Percentiles rank a stretch among this genome's conserved stretches.
Evolutionary conservation across 192 early-diverging fungal genomes (phyloP).

Genomic region (Coemansia sp.): DNA sequence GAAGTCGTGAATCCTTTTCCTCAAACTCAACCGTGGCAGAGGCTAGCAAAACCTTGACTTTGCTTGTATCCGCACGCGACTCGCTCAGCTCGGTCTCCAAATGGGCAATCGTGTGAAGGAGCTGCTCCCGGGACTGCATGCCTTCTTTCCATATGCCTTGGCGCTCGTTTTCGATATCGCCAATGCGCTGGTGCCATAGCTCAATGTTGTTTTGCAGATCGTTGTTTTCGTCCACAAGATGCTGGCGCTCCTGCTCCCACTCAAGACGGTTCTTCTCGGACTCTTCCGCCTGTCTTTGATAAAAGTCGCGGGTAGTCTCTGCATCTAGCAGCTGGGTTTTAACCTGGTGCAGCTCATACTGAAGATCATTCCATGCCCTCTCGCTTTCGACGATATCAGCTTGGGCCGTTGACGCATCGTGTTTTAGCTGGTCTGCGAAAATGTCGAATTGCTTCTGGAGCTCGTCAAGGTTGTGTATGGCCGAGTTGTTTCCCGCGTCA

Average conservation of each 20-base stretch:
- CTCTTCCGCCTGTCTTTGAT: constrained; percentile 20
- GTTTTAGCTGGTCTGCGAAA: constrained; percentile 38
- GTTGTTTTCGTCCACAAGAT: constrained; percentile 28
- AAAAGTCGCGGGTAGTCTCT: constrained; percentile 28
- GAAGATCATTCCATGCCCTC: constrained; percentile 33
- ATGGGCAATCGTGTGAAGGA: constrained; percentile 26
- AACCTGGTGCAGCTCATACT: constrained; percentile 29
- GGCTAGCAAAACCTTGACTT: not conserved
- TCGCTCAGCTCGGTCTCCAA: constrained; percentile 34
- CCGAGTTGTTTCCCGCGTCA: constrained; percentile 12
- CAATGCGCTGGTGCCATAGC: constrained; percentile 45
- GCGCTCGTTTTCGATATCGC: constrained; percentile 40
- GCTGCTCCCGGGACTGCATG: constrained; percentile 36
- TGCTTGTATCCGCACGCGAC: constrained; percentile 1
- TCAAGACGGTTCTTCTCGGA: constrained; percentile 31
- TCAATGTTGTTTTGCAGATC: constrained; percentile 33
- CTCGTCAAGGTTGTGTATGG: constrained; percentile 21
- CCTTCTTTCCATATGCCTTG: constrained; percentile 47
- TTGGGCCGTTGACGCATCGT: constrained; percentile 38
- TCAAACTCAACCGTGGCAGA: constrained; percentile 1
- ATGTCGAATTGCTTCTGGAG: constrained; percentile 41
- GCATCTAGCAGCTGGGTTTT: constrained; percentile 19
- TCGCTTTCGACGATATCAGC: constrained; percentile 42
- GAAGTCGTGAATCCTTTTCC: constrained; percentile 4
- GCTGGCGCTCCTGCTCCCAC: constrained; percentile 49